Base-by-base conservation (phyloP, 2,329 filamentous ascomycete species). In the Fusarium proliferatum region DNA sequence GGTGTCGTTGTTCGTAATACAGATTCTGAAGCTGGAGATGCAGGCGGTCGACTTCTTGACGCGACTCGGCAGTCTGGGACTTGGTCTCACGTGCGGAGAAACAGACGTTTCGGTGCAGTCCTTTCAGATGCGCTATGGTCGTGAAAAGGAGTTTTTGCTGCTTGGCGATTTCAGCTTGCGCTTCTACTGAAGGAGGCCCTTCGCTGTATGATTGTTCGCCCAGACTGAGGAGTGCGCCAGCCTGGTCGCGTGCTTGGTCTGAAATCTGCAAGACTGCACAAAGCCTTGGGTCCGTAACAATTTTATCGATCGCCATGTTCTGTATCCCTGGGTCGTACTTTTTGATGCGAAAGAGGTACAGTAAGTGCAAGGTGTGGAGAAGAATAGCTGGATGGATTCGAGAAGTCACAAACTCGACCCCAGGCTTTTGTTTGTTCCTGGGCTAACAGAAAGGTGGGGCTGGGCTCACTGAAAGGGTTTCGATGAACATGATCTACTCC, bases 11-110 rank as follows among this genome's bases (percentile, higher is more conserved):
- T 82, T 99, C 96, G 80, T 99, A 99, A 82, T 96, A 97, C 12
- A 99, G 85, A 79, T 99, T 99, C 83, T 98, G 96, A 62, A 99
- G 87, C 79, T 97, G 94, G 42, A 99, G 87, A 80, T 98, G 95
- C 69, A 99, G 87, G 56, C 92, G 90, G 81, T 99, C 96, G 73
- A 98, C 94, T 83, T 97, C 94, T 78, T 96, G 93, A 55, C 95
- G 91, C 55, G 93, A 93, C 81, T 97, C 94, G 36, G 94, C 93
- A 2, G 96, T 98, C 76, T 90, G 87, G 60, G 93, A 87, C 82
- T 98, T 98, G 19, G 95, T 97, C 76, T 94, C 91, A 74, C 96
- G 91, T 36, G 95, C 94, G 36, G 90, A 88, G 76, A 97, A 88
- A 74, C 95, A 91, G 15, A 95, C 94, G 72, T 92, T 89, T 34